Evolutionary conservation across 2,329 filamentous ascomycete species (phyloP), one percentile per base, ranked within the genome.

Genomic region (Aspergillus novoparasiticus): DNA sequence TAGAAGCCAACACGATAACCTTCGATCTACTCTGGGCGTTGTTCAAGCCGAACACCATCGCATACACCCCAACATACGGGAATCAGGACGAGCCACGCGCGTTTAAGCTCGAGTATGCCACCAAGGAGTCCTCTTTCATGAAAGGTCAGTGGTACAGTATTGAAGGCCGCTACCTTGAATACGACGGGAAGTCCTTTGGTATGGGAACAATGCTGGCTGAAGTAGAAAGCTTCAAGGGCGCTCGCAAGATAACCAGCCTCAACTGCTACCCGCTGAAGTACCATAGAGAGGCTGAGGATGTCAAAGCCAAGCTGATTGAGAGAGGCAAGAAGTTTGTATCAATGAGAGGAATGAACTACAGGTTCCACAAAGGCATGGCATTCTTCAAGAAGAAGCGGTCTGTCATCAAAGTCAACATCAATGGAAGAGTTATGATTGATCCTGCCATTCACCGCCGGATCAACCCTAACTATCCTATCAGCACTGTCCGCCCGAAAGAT

Each of bases 21-120:
- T 97, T 94, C 69, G 92, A 97, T 62, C 84, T 96, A 2, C 81
- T 96, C 1, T 96, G 93, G 93, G 92, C 93, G 0, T 80, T 97
- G 4, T 96, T 91, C 85, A 96, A 95, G 72, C 93, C 93, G 0
- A 91, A 93, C 70, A 93, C 91, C 0, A 86, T 96, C 23, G 90
- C 88, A 1, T 94, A 90, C 74, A 87, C 90, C 0, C 86, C 87
- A 0, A 94, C 91, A 0, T 96, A 96, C 66, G 90, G 90, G 3
- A 88, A 87, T 41, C 80, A 84, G 16, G 91, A 94, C 45, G 89
- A 95, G 70, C 91, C 92, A 2, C 87, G 92, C 19, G 90, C 90
- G 11, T 94, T 96, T 84, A 93, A 91, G 75, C 88, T 94, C 1
- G 91, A 94, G 63, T 86, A 89, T 66, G 89, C 90, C 0, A 88